A percentile compares a stretch with the other conserved stretches of the same genome.
Conservation (phyloP, 805 yeast genomes). For the Candida glaebosa region DNA sequence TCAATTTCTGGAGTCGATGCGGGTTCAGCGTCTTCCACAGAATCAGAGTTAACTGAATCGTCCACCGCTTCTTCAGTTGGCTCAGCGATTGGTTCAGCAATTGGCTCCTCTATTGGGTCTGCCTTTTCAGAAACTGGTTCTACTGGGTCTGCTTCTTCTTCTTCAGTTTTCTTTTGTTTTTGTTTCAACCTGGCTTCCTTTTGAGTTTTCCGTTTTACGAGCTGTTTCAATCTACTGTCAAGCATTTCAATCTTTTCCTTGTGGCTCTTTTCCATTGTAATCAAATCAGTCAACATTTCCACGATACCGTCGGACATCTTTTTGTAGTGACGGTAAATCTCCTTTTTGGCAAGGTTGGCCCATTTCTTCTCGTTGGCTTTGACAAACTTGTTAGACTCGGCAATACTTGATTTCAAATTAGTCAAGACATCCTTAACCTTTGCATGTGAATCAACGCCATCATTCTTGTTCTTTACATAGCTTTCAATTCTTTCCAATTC, state of each 20-base stretch:
- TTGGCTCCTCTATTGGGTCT: slow-evolving; percentile 5
- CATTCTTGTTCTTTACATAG: slow-evolving; percentile 13
- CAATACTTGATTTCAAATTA: slow-evolving; percentile 24
- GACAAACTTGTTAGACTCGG: slow-evolving; percentile 22
- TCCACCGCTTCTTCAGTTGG: background rate
- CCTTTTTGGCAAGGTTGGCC: slow-evolving; percentile 18
- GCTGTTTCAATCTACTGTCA: slow-evolving; percentile 23
- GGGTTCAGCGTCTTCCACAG: slow-evolving; percentile 4
- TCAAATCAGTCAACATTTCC: slow-evolving; percentile 27
- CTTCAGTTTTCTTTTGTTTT: slow-evolving; percentile 16
- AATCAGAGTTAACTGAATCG: slow-evolving; percentile 7
- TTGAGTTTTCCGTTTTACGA: slow-evolving; percentile 28
- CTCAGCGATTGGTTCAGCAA: background rate
- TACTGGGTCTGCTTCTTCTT: slow-evolving; percentile 4
- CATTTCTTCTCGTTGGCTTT: slow-evolving; percentile 17
- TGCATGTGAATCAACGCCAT: slow-evolving; percentile 20
- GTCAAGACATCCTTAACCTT: slow-evolving; percentile 25
- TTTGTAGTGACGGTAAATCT: slow-evolving; percentile 24
- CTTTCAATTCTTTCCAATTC: slow-evolving; percentile 45
- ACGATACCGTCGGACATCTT: slow-evolving; percentile 22
- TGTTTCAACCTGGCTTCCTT: slow-evolving; percentile 31
- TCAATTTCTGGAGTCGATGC: slow-evolving; percentile 19
- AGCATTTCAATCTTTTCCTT: slow-evolving; percentile 24
- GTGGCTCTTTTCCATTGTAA: slow-evolving; percentile 27
- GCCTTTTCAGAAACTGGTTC: background rate